Percentiles rank a stretch among this genome's conserved stretches.
These are phyloP conservation scores for Fusarium sarcochroum DNA, from an alignment of 2,329 filamentous ascomycete species.

Conservation along the genomic window DNA sequence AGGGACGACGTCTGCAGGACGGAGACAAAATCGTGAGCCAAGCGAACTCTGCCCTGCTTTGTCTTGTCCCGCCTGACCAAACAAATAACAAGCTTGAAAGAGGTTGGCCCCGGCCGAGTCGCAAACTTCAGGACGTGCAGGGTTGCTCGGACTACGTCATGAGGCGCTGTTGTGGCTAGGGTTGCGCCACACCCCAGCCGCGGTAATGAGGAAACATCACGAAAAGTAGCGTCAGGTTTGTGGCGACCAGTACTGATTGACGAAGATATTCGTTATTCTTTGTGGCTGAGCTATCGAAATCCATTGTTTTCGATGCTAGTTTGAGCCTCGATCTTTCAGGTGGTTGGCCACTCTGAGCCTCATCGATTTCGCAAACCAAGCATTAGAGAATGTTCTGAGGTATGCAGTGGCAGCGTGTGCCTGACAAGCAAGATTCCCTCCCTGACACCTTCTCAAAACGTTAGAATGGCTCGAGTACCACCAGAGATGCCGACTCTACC, in stretches of 20 bases:
- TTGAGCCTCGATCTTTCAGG: conserved; percentile 8
- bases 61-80: conserved; percentile 31
- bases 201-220: conserved; percentile 21
- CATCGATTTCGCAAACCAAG: conserved; percentile 17
- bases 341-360: conserved; percentile 13
- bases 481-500: conserved; percentile 42
- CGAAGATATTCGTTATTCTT: conserved; percentile 17
- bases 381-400: background rate
- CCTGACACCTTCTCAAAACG: conserved; percentile 33
- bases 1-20: conserved; percentile 28
- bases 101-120: conserved; percentile 11
- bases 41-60: conserved; percentile 43
- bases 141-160: conserved; percentile 38
- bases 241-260: conserved; percentile 27
- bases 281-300: conserved; percentile 34
- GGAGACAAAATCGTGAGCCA: conserved; percentile 31
- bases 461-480: conserved; percentile 17
- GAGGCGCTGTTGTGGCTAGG: conserved; percentile 27
- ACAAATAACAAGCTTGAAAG: conserved; percentile 20
- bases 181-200: conserved; percentile 31
- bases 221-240: conserved; percentile 10
- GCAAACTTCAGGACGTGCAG: conserved; percentile 1
- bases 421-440: conserved; percentile 26
- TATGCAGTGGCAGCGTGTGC: conserved; percentile 14
- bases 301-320: conserved; percentile 2